Evolutionary conservation across 192 early-diverging fungal species (phyloP).

Genomic region (Coemansia furcata): DNA sequence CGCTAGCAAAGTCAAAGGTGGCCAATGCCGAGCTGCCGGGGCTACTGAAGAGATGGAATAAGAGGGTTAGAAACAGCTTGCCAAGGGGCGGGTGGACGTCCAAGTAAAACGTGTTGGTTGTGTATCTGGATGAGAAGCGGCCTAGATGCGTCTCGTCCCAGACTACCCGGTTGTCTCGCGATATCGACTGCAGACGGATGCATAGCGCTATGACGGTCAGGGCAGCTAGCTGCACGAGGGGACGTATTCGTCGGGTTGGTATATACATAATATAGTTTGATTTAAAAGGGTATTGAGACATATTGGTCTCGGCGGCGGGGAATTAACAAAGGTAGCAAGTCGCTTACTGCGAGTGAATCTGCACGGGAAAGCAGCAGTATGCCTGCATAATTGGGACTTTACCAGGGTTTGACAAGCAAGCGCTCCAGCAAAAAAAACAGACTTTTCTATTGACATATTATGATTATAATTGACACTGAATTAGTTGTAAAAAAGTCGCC

Average conservation of each 20-base stretch:
- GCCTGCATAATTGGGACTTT: too few species aligned
- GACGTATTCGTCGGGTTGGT: background rate
- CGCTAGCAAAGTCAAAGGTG: conserved; percentile 78
- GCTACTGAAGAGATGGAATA: conserved; percentile 59
- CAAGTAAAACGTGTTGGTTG: conserved; percentile 88
- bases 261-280: background rate
- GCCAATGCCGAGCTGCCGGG: conserved; percentile 63
- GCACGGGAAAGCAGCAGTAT: background rate
- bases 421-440: too few species aligned
- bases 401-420: too few species aligned
- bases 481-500: too few species aligned
- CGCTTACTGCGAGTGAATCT: background rate
- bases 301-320: too few species aligned
- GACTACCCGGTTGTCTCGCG: conserved; percentile 56
- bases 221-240: background rate
- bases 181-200: conserved; percentile 54
- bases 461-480: background rate
- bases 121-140: conserved; percentile 89
- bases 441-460: background rate
- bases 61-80: conserved; percentile 64
- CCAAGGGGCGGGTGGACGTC: conserved; percentile 96
- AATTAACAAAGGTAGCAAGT: background rate
- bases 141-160: conserved; percentile 98
- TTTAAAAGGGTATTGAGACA: background rate
- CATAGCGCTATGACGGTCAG: conserved; percentile 8